A percentile compares a stretch with the other conserved stretches of the same genome.
Conservation (phyloP, 1,284 basidiomycete genomes). For the Erythrobasidium hasegawianum region DNA sequence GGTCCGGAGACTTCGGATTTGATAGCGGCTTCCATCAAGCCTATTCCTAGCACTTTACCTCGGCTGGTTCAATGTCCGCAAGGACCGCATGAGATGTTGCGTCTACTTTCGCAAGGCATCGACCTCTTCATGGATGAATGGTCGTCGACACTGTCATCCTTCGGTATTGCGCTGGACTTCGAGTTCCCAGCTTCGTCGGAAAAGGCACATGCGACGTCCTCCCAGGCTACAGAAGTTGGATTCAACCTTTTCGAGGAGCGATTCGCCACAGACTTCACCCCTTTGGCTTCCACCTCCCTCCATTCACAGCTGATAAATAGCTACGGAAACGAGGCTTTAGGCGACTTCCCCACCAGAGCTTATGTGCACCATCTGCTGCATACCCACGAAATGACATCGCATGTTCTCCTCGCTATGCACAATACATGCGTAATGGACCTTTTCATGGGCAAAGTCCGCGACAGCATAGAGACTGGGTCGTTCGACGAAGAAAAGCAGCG, state of each 20-base stretch:
- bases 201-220: too few species aligned
- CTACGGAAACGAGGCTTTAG: constrained; percentile 21
- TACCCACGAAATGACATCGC: constrained; percentile 80
- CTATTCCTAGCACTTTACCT: constrained; percentile 58
- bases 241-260: constrained; percentile 57
- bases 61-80: constrained; percentile 59
- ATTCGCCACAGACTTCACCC: constrained; percentile 61
- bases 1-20: constrained; percentile 49
- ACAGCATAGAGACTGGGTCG: constrained; percentile 40
- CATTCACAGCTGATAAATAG: constrained; percentile 43
- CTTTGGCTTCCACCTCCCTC: constrained; percentile 54
- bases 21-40: constrained; percentile 58
- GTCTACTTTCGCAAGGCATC: constrained; percentile 62
- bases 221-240: neutral
- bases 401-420: constrained; percentile 66
- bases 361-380: constrained; percentile 76
- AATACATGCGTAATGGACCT: constrained; percentile 63
- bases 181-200: constrained; percentile 57
- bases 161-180: constrained; percentile 72
- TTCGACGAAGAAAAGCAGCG: constrained; percentile 3
- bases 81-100: constrained; percentile 70
- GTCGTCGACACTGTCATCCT: constrained; percentile 62
- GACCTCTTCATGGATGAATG: constrained; percentile 70
- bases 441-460: constrained; percentile 61
- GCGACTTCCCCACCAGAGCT: constrained; percentile 57